Evolutionary conservation across 768 basidiomycete genomes (phyloP).

Genomic region (Boletus rubropictus): DNA sequence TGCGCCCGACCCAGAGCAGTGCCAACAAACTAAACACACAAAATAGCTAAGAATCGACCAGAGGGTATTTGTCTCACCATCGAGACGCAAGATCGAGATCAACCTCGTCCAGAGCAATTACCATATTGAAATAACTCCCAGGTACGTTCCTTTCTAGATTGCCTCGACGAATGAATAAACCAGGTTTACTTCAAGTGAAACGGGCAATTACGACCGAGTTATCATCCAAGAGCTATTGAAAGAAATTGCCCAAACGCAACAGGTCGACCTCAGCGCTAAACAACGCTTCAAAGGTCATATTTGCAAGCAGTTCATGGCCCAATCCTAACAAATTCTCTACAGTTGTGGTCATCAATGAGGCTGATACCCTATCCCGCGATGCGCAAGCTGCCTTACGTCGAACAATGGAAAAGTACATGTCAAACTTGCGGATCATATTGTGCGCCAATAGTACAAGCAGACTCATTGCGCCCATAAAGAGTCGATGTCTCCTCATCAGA

Average conservation of each 20-base stretch:
- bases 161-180: not conserved
- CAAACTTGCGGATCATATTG: conserved; percentile 92
- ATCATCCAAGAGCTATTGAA: conserved; percentile 97
- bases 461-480: conserved; percentile 94
- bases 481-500: conserved; percentile 88
- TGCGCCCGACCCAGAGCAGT: not conserved
- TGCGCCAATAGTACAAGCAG: conserved; percentile 94
- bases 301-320: not conserved
- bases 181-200: conserved; percentile 58
- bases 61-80: conserved; percentile 89
- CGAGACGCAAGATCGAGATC: conserved; percentile 89
- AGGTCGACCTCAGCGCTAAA: conserved; percentile 91
- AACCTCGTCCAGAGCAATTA: conserved; percentile 97
- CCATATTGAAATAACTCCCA: conserved; percentile 96
- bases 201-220: conserved; percentile 89
- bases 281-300: conserved; percentile 91
- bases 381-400: conserved; percentile 94
- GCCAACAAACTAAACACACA: not conserved
- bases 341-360: conserved; percentile 99
- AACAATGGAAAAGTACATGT: conserved; percentile 99
- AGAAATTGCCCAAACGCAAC: conserved; percentile 98
- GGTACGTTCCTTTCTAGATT: conserved; percentile 42
- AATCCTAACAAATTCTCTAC: conserved; percentile 1
- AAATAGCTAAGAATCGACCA: conserved; percentile 94
- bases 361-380: conserved; percentile 89